Conservation (phyloP, 345 rosid genomes). For the Aethionema arabicum region DNA sequence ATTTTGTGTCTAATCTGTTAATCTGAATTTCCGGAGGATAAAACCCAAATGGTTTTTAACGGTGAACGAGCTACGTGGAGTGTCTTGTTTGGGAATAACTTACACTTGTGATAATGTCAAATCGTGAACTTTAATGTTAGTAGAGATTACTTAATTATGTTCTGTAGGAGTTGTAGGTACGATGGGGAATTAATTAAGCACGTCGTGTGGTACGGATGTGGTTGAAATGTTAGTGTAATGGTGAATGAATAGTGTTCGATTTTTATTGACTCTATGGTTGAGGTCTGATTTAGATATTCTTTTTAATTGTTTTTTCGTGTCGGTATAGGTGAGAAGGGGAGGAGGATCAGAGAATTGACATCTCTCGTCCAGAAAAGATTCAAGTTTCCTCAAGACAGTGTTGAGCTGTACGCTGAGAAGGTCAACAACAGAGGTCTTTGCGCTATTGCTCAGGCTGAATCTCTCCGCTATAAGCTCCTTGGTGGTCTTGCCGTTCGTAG, state of each 20-base stretch:
- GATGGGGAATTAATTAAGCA: too few species aligned
- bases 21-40: too few species aligned
- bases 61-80: too few species aligned
- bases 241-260: background rate
- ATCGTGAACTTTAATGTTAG: too few species aligned
- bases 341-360: constrained; percentile 80
- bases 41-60: too few species aligned
- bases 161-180: too few species aligned
- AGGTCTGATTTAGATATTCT: background rate
- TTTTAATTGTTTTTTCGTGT: background rate
- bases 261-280: background rate
- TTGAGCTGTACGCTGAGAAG: constrained; percentile 82
- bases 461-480: constrained; percentile 83
- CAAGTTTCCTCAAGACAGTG: constrained; percentile 68
- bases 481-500: constrained; percentile 92
- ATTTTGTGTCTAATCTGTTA: background rate
- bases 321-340: constrained; percentile 67
- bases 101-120: too few species aligned
- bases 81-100: too few species aligned
- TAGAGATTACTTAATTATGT: too few species aligned
- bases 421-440: constrained; percentile 78
- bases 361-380: constrained; percentile 74
- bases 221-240: too few species aligned
- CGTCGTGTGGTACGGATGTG: too few species aligned
- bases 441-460: constrained; percentile 92